Conservation (phyloP, 2,329 filamentous ascomycete species). For the Arthroderma sp. region DNA sequence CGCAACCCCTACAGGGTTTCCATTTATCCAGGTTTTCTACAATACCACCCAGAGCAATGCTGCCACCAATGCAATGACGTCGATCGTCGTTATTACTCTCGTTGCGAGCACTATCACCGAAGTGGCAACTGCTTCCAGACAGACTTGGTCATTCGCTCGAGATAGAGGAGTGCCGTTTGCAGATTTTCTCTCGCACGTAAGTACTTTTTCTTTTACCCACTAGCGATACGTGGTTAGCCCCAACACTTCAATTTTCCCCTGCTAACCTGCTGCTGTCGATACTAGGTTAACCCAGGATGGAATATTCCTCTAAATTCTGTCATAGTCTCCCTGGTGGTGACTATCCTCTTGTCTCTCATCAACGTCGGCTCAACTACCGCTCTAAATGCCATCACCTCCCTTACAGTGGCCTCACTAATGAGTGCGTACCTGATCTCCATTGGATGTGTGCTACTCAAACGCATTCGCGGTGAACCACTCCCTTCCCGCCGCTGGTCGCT, state of each 20-base stretch:
- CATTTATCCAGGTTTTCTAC: slow-evolving; percentile 49
- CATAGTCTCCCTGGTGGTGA: slow-evolving; percentile 34
- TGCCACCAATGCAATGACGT: slow-evolving; percentile 41
- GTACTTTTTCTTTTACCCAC: slow-evolving; percentile 5
- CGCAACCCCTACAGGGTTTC: slow-evolving; percentile 39
- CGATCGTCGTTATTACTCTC: slow-evolving; percentile 40
- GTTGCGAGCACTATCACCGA: slow-evolving; percentile 42
- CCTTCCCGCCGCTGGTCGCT: slow-evolving; percentile 36
- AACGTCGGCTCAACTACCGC: slow-evolving; percentile 40
- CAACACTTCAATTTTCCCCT: neutral
- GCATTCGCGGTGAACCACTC: slow-evolving; percentile 31
- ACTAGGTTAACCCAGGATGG: slow-evolving; percentile 27
- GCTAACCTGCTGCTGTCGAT: neutral
- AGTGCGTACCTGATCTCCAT: slow-evolving; percentile 38
- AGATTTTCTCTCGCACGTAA: slow-evolving; percentile 29
- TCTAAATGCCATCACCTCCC: slow-evolving; percentile 34
- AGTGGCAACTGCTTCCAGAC: slow-evolving; percentile 46
- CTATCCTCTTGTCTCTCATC: slow-evolving; percentile 39
- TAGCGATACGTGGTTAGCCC: neutral
- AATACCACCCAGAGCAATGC: slow-evolving; percentile 39
- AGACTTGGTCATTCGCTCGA: slow-evolving; percentile 45
- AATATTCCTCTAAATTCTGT: slow-evolving; percentile 40
- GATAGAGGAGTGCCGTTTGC: slow-evolving; percentile 33
- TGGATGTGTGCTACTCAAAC: slow-evolving; percentile 35
- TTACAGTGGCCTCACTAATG: slow-evolving; percentile 32